Percentiles rank a stretch among this genome's conserved stretches.
Evolutionary conservation across 2,329 filamentous ascomycete species (phyloP).

Genomic region (Penicillium decumbens): DNA sequence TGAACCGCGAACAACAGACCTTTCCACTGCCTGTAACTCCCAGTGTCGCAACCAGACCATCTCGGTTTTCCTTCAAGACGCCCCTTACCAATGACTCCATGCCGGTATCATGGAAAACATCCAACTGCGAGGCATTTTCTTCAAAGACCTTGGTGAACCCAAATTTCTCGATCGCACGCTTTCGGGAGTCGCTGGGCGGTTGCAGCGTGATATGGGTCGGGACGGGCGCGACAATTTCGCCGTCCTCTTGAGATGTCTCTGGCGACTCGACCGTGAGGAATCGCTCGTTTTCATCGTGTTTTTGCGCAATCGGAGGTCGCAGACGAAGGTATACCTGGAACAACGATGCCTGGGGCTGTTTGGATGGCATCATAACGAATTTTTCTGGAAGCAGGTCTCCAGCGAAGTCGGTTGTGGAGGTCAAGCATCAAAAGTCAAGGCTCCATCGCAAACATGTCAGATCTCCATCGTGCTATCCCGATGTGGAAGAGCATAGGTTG

Average conservation of each 20-base stretch:
- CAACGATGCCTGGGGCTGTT: constrained; percentile 55
- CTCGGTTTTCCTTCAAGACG: constrained; percentile 76
- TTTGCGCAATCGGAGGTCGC: constrained; percentile 56
- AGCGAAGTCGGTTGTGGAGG: constrained; percentile 8
- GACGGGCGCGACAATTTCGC: constrained; percentile 21
- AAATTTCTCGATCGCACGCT: constrained; percentile 87
- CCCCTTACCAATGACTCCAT: constrained; percentile 73
- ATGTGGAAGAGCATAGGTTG: constrained; percentile 8
- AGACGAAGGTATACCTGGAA: constrained; percentile 91
- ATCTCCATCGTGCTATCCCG: constrained; percentile 8
- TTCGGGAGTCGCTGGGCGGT: constrained; percentile 74
- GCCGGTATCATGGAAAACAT: constrained; percentile 77
- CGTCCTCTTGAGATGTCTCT: constrained; percentile 31
- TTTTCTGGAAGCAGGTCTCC: background rate
- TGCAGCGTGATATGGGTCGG: constrained; percentile 71
- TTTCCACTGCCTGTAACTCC: constrained; percentile 96
- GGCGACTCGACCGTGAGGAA: constrained; percentile 73
- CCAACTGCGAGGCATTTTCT: constrained; percentile 75
- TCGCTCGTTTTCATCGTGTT: constrained; percentile 50
- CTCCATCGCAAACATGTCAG: constrained; percentile 9
- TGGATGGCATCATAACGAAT: constrained; percentile 31
- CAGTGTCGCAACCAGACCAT: constrained; percentile 84
- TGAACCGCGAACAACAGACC: constrained; percentile 49
- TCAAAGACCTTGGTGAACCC: constrained; percentile 92
- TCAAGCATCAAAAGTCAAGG: constrained; percentile 7